A percentile compares a stretch with the other conserved stretches of the same genome.
These are phyloP conservation scores for Penicillium sp. DNA, from an alignment of 2,329 filamentous ascomycete genomes.

Conservation along the genomic window DNA sequence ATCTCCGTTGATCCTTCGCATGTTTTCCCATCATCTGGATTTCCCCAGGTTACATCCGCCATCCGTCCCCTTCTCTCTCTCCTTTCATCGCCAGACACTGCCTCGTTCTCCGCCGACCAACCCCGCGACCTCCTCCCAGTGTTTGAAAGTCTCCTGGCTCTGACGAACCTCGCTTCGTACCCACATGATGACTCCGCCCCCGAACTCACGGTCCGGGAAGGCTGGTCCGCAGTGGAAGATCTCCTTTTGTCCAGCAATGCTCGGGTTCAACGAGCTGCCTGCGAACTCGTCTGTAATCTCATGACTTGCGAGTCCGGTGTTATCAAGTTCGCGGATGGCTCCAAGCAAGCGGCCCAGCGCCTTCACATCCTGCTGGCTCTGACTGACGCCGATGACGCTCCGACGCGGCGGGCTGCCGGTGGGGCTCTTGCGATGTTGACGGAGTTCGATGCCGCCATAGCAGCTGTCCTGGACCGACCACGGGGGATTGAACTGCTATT, in stretches of 20 bases:
- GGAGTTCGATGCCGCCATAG: constrained; percentile 70
- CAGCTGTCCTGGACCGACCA: constrained; percentile 66
- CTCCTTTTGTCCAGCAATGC: constrained; percentile 73
- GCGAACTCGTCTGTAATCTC: constrained; percentile 89
- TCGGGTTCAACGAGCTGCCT: constrained; percentile 75
- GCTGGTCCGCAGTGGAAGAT: constrained; percentile 78
- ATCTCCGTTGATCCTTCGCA: constrained; percentile 83
- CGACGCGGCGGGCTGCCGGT: constrained; percentile 78
- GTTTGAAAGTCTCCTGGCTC: constrained; percentile 85
- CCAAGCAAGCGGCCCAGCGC: constrained; percentile 66
- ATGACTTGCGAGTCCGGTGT: constrained; percentile 47
- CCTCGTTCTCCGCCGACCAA: constrained; percentile 50
- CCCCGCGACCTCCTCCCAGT: constrained; percentile 78
- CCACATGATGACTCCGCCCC: constrained; percentile 46
- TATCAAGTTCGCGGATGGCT: constrained; percentile 52
- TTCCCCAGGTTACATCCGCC: constrained; percentile 70
- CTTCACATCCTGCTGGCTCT: constrained; percentile 83
- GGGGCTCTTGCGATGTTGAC: constrained; percentile 85
- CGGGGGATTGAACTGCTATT: constrained; percentile 75
- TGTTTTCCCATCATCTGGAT: constrained; percentile 76
- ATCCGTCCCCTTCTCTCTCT: constrained; percentile 77
- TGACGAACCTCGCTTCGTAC: constrained; percentile 84
- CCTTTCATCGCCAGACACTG: constrained; percentile 62
- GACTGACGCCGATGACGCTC: constrained; percentile 77
- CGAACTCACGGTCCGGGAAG: constrained; percentile 70